Conservation (phyloP, 345 rosid genomes). For the Melastoma malabathricum region DNA sequence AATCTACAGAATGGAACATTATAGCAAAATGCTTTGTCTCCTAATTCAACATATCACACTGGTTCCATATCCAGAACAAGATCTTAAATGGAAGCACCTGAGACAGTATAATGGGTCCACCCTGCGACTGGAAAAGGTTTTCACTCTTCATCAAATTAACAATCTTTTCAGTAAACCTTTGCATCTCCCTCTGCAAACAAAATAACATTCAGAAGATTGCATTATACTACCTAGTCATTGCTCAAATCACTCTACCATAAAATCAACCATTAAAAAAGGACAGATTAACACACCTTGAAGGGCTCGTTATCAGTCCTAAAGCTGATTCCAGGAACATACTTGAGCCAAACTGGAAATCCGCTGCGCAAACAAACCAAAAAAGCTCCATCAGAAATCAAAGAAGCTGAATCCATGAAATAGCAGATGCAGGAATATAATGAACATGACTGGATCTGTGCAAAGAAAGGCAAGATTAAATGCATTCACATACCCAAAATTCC, state of each 20-base stretch:
- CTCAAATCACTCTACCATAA: background rate
- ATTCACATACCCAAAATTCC: constrained; percentile 85
- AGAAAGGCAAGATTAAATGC: background rate
- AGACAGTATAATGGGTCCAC: constrained; percentile 95
- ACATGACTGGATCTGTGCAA: no score
- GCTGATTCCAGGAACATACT: constrained; percentile 97
- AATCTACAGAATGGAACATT: constrained; percentile 34
- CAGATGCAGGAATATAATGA: no score
- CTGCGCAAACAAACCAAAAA: constrained; percentile 19
- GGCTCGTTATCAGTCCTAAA: constrained; percentile 99
- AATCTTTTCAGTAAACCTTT: constrained; percentile 88
- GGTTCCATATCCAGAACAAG: no score
- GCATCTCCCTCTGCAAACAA: constrained; percentile 73
- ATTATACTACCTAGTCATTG: background rate
- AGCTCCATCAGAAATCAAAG: constrained; percentile 4
- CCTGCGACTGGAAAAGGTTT: constrained; percentile 84
- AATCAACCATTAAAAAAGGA: background rate
- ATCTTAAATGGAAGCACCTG: constrained; percentile 37
- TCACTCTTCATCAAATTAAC: constrained; percentile 93
- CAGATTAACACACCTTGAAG: constrained; percentile 56
- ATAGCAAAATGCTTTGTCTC: background rate
- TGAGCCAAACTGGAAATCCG: constrained; percentile 98
- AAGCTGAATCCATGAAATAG: background rate
- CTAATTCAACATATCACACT: no score
- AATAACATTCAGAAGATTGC: background rate